Evolutionary conservation across 306 rosid species (phyloP).

Genomic region (Biancaea sappan): DNA sequence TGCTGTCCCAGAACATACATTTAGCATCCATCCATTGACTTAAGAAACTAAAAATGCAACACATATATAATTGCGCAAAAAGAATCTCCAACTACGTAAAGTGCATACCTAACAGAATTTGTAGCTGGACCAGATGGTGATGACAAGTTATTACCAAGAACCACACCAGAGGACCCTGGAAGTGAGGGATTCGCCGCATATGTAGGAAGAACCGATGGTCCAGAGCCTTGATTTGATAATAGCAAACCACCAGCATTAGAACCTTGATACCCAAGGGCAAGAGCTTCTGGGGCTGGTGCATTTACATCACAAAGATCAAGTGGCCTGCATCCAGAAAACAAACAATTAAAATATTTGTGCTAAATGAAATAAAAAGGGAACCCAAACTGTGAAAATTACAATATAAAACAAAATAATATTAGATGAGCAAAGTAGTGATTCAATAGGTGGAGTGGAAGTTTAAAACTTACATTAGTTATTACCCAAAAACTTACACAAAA

Average conservation of each 20-base stretch:
- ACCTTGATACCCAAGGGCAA: conserved; percentile 58
- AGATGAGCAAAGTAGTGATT: conserved; percentile 8
- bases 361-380: background rate
- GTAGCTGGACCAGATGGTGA: conserved; percentile 53
- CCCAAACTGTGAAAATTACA: conserved; percentile 16
- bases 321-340: conserved; percentile 65
- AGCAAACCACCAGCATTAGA: conserved; percentile 63
- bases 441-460: conserved; percentile 7
- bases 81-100: conserved; percentile 27
- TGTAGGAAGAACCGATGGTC: conserved; percentile 45
- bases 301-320: conserved; percentile 78
- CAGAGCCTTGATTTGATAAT: conserved; percentile 63
- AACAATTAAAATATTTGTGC: conserved; percentile 12
- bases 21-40: conserved; percentile 12
- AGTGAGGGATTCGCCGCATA: conserved; percentile 58
- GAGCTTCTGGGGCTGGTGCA: conserved; percentile 56
- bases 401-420: background rate
- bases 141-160: conserved; percentile 55
- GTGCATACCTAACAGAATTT: conserved; percentile 54
- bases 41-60: background rate
- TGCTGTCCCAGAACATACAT: conserved; percentile 48
- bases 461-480: background rate
- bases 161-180: conserved; percentile 65
- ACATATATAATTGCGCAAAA: background rate
- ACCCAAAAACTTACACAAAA: background rate